phyloP scores from a whole-genome alignment of 2,329 filamentous ascomycete species.

The Fusarium secorum region DNA sequence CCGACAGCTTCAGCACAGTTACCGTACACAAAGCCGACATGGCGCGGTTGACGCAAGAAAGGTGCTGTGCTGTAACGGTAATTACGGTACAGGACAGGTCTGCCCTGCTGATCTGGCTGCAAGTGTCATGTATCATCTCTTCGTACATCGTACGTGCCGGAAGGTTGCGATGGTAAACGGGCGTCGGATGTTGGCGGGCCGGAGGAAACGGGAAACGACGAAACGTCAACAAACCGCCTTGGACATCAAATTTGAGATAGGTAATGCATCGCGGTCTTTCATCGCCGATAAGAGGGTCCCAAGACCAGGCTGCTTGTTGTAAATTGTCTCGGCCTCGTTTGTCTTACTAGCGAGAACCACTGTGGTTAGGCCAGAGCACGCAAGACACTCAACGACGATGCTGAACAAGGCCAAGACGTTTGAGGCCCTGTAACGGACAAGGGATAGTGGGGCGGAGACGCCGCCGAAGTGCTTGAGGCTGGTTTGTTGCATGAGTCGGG shows the following conservation, averaged over 20 bases:
- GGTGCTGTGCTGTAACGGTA: conserved; percentile 9
- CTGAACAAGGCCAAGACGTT: conserved; percentile 6
- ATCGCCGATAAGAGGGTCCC: conserved; percentile 10
- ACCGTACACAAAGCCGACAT: conserved; percentile 22
- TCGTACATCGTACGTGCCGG: conserved; percentile 36
- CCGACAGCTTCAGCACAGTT: conserved; percentile 9
- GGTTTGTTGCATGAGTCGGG: conserved; percentile 31
- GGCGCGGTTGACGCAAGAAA: conserved; percentile 26
- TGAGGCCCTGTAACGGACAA: conserved; percentile 8
- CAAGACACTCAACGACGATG: conserved; percentile 14
- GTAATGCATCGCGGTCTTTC: not conserved
- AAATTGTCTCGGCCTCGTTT: conserved; percentile 18
- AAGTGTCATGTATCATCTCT: conserved; percentile 24
- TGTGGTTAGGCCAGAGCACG: conserved; percentile 17
- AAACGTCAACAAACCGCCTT: not conserved
- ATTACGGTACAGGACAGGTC: conserved; percentile 16
- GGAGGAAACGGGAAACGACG: conserved; percentile 14
- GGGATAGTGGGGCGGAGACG: conserved; percentile 37
- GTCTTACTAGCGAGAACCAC: conserved; percentile 15
- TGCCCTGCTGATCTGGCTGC: conserved; percentile 22
- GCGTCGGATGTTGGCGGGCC: conserved; percentile 23
- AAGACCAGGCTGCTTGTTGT: conserved; percentile 5
- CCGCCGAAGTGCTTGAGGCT: conserved; percentile 34
- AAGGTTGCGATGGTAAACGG: conserved; percentile 30
- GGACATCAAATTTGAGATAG: not conserved